A percentile compares a stretch with the other conserved stretches of the same genome.
Evolutionary conservation across 169 alveolate species (phyloP).

Genomic region (Condylostoma magnum): DNA sequence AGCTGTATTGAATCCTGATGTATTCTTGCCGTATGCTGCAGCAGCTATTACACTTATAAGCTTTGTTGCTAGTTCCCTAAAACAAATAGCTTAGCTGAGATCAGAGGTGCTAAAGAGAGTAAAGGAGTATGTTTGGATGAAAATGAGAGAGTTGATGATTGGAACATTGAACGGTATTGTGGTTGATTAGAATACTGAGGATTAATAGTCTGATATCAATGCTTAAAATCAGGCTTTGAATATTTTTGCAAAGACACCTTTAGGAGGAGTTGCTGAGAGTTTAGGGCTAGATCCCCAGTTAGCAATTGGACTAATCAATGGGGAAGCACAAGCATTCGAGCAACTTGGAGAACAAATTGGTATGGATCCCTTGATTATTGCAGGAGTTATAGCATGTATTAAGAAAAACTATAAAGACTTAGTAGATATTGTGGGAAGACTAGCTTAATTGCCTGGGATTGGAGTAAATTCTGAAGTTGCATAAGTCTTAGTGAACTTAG

Average conservation of each 20-base stretch:
- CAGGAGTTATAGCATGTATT: neutral
- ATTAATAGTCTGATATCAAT: neutral
- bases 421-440: neutral
- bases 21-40: conserved; percentile 1
- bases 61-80: neutral
- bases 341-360: neutral
- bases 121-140: neutral
- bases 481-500: neutral
- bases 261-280: conserved; percentile 3
- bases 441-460: neutral
- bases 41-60: neutral
- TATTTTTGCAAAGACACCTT: neutral
- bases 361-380: neutral
- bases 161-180: neutral
- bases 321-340: neutral
- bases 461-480: neutral
- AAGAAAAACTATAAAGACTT: neutral
- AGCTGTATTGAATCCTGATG: conserved; percentile 15
- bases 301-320: neutral
- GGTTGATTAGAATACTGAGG: neutral
- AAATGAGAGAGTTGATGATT: neutral
- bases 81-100: neutral
- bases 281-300: neutral
- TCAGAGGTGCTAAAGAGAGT: neutral
- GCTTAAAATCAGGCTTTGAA: neutral